phyloP scores from a whole-genome alignment of 1,284 basidiomycete genomes.

The Heliocybe sulcata region DNA sequence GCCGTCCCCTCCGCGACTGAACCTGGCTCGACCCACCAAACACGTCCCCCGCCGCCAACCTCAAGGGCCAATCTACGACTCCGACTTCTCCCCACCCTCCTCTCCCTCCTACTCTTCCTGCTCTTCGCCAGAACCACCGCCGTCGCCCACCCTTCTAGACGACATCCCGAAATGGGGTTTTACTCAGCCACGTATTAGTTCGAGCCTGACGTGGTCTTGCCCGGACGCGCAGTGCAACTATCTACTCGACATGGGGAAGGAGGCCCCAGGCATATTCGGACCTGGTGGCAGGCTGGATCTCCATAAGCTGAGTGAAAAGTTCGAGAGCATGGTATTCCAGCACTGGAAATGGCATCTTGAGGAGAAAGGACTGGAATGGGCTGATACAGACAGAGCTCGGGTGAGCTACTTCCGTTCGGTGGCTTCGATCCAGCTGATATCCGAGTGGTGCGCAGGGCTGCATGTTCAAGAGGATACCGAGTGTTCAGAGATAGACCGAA shows the following conservation, averaged over 20 bases:
- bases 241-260: background rate
- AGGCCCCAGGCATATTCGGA: background rate
- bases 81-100: constrained; percentile 1
- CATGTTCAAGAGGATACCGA: too few species aligned
- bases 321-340: background rate
- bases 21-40: background rate
- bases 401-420: background rate
- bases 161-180: background rate
- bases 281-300: background rate
- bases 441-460: too few species aligned
- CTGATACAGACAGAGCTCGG: background rate
- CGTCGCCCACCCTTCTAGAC: background rate
- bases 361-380: background rate
- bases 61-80: background rate
- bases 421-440: too few species aligned
- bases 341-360: background rate
- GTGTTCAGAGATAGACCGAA: too few species aligned
- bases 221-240: background rate
- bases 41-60: background rate
- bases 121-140: background rate
- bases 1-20: background rate
- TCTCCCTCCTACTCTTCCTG: background rate
- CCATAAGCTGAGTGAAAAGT: background rate
- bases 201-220: background rate
- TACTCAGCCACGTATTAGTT: background rate